These are phyloP conservation scores for Hymenoscyphus scutula DNA, from an alignment of 2,329 filamentous ascomycete species.

Conservation along the genomic window DNA sequence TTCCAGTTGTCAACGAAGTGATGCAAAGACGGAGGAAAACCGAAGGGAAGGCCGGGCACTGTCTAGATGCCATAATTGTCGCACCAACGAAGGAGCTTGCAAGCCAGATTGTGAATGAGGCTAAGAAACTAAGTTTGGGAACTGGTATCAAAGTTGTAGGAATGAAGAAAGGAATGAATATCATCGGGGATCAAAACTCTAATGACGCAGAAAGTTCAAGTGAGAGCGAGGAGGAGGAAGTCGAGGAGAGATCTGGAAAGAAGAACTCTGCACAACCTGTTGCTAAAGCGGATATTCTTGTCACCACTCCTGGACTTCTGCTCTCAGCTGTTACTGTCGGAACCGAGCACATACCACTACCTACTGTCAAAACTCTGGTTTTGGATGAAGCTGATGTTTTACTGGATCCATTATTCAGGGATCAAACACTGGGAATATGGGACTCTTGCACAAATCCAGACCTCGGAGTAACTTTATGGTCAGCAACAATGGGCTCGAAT, in stretches of 20 bases:
- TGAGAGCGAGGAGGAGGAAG: conserved; percentile 37
- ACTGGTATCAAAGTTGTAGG: conserved; percentile 77
- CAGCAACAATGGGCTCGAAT: conserved; percentile 93
- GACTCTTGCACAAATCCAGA: conserved; percentile 66
- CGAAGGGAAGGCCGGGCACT: conserved; percentile 44
- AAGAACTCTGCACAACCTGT: conserved; percentile 44
- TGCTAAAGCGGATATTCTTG: conserved; percentile 74
- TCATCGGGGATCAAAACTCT: conserved; percentile 47
- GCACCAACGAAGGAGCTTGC: conserved; percentile 78
- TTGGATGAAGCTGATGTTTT: conserved; percentile 96
- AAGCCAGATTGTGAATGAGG: conserved; percentile 80
- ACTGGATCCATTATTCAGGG: conserved; percentile 83
- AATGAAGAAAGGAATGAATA: conserved; percentile 81
- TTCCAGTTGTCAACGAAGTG: conserved; percentile 79
- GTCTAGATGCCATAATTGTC: conserved; percentile 66
- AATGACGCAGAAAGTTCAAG: conserved; percentile 27
- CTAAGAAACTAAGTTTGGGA: conserved; percentile 72
- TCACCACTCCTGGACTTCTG: conserved; percentile 76
- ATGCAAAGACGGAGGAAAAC: conserved; percentile 49
- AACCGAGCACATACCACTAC: conserved; percentile 49
- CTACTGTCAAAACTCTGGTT: conserved; percentile 70
- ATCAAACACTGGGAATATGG: conserved; percentile 86
- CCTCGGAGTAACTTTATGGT: conserved; percentile 84
- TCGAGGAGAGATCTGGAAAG: conserved; percentile 37
- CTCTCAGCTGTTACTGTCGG: conserved; percentile 65